These are phyloP conservation scores for Berkeleyomyces basicola DNA, from an alignment of 2,329 filamentous ascomycete species.

Conservation along the genomic window DNA sequence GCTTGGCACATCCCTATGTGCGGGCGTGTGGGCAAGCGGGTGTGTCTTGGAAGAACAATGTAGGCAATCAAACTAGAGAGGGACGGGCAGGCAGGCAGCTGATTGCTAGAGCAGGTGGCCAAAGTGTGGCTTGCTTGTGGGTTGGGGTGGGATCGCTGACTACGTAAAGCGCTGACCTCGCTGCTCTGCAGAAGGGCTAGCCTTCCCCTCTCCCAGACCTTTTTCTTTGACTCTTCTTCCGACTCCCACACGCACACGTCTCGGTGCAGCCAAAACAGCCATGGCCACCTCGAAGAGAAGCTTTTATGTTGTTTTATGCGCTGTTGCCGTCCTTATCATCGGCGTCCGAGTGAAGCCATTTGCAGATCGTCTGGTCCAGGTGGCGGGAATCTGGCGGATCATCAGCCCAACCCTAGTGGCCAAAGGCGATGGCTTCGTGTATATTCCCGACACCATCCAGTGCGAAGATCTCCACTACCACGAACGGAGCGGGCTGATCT, in stretches of 20 bases:
- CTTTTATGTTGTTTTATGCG: neutral
- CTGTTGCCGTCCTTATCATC: neutral
- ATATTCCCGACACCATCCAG: conserved; percentile 34
- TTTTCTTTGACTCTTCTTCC: neutral
- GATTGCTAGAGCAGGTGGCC: neutral
- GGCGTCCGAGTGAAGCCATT: neutral
- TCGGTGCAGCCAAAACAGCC: neutral
- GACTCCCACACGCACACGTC: neutral
- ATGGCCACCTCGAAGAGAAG: conserved; percentile 1
- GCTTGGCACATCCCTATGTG: too few relatives aligned
- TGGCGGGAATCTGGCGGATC: conserved; percentile 19
- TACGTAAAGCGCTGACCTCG: too few relatives aligned
- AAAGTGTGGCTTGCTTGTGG: neutral
- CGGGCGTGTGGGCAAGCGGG: too few relatives aligned
- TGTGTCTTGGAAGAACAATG: too few relatives aligned
- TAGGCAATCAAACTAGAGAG: neutral
- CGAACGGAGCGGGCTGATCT: conserved; percentile 29
- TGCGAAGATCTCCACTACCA: conserved; percentile 47
- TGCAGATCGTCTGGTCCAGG: conserved; percentile 9
- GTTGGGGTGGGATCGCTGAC: too few relatives aligned
- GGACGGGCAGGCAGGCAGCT: neutral
- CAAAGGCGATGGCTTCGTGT: conserved; percentile 20
- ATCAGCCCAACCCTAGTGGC: conserved; percentile 16
- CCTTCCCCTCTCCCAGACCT: neutral
- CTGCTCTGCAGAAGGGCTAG: neutral